Base-by-base conservation (phyloP, 2,329 filamentous ascomycete species). In the Penicillium janthinellum region DNA sequence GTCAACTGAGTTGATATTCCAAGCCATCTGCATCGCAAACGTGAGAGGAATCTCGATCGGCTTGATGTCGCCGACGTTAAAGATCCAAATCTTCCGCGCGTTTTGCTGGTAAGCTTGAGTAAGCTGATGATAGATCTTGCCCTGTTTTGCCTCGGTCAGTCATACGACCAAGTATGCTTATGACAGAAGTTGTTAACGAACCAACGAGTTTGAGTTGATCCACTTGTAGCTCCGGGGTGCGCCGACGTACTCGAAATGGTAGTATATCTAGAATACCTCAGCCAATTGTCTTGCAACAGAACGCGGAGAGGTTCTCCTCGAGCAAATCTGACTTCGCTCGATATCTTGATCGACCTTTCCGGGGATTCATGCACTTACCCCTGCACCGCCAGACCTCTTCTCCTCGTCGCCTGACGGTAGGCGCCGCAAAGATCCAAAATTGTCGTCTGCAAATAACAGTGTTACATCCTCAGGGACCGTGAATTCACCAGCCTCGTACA, bases 381-480 rank as follows among this genome's bases (percentile, higher is more conserved):
- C 88, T 34, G 87, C 85, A 25, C 88, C 87, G 38, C 86, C 87
- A 4, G 77, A 75, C 11, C 88, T 77, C n/a, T 75, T 73, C 2
- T 81, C 86, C 75, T 90, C 88, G 60, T 85, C 83, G 1, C 74
- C 77, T 15, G 86, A 73, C 4, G 88, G 88, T 34, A 90, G 76
- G 22, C 88, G 79, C 31, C 86, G 81, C 28, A 88, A 81, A 71
- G 89, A 87, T 11, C 87, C 87, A 79, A 81, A 88, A 74, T 89
- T 90, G 74, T 90, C 88, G 70, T 90, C 88, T 0, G 86, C 82
- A 83, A 87, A 90, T 4, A 90, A 79, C 25, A 90, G 77, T 1
- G 86, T 90, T 31, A 90, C 83, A 67, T 89, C 83, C 39, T 90
- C 87, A 0, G 88, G 74, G 72, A 89, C 82, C 2, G 77, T 75